Percentiles rank a stretch among this genome's conserved stretches.
Evolutionary conservation across 1,139 yeast species (phyloP).

Genomic region (Pichia sp.): DNA sequence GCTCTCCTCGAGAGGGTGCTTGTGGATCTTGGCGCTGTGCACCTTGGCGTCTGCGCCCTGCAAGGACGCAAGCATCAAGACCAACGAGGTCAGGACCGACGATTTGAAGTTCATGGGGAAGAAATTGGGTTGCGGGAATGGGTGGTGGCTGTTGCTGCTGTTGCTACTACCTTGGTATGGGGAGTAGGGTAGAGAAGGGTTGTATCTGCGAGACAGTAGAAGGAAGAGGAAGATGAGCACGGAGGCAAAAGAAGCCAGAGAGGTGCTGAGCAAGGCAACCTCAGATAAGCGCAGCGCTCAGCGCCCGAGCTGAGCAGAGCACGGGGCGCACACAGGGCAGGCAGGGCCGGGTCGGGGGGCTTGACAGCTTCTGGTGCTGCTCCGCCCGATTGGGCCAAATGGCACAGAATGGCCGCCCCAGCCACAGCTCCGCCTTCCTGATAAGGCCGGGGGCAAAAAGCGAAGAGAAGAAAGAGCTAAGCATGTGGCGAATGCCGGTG

Average conservation of each 20-base stretch:
- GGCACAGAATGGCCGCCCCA: not conserved
- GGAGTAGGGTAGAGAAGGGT: too few relatives aligned
- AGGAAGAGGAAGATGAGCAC: not conserved
- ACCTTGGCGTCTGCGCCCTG: constrained; percentile 52
- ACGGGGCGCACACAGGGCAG: not conserved
- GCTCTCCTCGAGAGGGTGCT: constrained; percentile 58
- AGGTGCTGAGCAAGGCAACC: not conserved
- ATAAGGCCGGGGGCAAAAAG: not conserved
- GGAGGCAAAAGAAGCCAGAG: not conserved
- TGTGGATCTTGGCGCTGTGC: constrained; percentile 59
- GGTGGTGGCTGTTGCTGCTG: not conserved
- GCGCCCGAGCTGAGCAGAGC: not conserved
- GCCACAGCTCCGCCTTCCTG: not conserved
- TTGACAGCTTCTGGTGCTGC: not conserved
- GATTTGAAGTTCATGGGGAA: constrained; percentile 35
- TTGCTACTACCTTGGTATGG: not conserved
- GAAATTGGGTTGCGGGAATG: not conserved
- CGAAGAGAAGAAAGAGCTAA: not conserved
- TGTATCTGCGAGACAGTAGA: not conserved
- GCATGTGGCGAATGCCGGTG: not conserved
- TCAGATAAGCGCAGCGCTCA: not conserved
- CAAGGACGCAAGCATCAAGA: constrained; percentile 42
- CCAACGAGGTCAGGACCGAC: constrained; percentile 44
- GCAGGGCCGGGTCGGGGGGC: not conserved
- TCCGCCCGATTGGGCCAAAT: not conserved